phyloP scores from a whole-genome alignment of 192 early-diverging fungal species.

The Thamnidium elegans region DNA sequence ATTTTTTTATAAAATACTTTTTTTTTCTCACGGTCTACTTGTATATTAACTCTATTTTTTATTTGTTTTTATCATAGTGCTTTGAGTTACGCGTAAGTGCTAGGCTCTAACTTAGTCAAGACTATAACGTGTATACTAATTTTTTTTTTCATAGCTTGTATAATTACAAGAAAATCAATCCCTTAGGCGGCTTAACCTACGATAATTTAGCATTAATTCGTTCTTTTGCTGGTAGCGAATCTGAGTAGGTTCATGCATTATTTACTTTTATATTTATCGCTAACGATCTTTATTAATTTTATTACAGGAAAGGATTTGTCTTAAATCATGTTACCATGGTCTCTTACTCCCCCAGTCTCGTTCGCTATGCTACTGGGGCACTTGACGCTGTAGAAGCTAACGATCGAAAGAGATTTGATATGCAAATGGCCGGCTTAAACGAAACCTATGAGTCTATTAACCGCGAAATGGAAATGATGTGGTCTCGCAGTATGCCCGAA shows the following conservation, averaged over 20 bases:
- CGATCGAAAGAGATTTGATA: slow-evolving; percentile 64
- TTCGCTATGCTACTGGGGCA: slow-evolving; percentile 58
- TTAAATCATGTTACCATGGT: slow-evolving; percentile 90
- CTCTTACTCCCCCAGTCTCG: slow-evolving; percentile 62
- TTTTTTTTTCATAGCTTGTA: slow-evolving; percentile 58
- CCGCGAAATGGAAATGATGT: slow-evolving; percentile 77
- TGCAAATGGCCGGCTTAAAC: slow-evolving; percentile 52
- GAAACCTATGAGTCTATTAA: slow-evolving; percentile 69
- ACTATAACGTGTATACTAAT: not conserved
- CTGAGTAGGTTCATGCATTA: slow-evolving; percentile 51
- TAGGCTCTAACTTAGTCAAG: not conserved
- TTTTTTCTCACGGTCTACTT: not conserved
- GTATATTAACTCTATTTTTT: not conserved
- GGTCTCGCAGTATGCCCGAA: slow-evolving; percentile 58
- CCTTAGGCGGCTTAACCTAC: slow-evolving; percentile 46
- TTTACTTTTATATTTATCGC: not conserved
- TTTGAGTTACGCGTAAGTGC: slow-evolving; percentile 56
- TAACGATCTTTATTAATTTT: not conserved
- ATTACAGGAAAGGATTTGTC: slow-evolving; percentile 66
- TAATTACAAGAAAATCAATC: slow-evolving; percentile 78
- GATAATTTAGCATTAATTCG: slow-evolving; percentile 80
- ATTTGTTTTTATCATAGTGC: slow-evolving; percentile 34
- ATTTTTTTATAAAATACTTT: not conserved
- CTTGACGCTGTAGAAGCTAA: slow-evolving; percentile 49
- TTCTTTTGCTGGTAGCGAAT: slow-evolving; percentile 67